A percentile compares a stretch with the other conserved stretches of the same genome.
Evolutionary conservation across 2,329 filamentous ascomycete species (phyloP).

Genomic region (Trichoderma sp.): DNA sequence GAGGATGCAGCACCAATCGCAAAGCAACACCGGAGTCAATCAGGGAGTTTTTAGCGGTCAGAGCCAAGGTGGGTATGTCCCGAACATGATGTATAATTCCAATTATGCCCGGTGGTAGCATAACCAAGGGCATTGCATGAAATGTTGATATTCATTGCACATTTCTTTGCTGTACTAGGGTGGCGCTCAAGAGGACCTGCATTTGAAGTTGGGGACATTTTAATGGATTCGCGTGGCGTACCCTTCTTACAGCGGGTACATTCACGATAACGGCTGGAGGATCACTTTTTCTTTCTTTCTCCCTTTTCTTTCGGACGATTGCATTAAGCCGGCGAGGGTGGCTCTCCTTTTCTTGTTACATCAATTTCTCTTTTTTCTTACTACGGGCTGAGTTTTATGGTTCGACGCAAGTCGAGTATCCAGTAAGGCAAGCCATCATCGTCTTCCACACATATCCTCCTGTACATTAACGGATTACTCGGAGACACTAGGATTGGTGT

Average conservation of each 20-base stretch:
- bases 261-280: conserved; percentile 29
- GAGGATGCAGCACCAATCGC: conserved; percentile 85
- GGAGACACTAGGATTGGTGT: conserved; percentile 32
- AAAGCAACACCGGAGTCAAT: conserved; percentile 77
- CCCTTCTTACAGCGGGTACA: conserved; percentile 34
- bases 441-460: conserved; percentile 57
- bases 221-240: conserved; percentile 29
- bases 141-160: conserved; percentile 12
- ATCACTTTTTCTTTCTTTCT: conserved; percentile 28
- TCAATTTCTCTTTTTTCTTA: conserved; percentile 17
- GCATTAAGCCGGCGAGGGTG: conserved; percentile 23
- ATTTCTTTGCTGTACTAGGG: conserved; percentile 22
- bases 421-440: conserved; percentile 67
- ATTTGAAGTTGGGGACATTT: conserved; percentile 26
- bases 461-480: conserved; percentile 61
- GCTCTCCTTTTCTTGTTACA: conserved; percentile 13
- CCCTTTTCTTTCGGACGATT: conserved; percentile 22
- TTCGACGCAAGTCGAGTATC: conserved; percentile 23
- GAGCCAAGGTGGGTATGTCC: conserved; percentile 93
- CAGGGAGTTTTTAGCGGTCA: conserved; percentile 87
- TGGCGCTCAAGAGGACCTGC: conserved; percentile 23
- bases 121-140: conserved; percentile 7
- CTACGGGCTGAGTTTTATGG: conserved; percentile 1
- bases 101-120: conserved; percentile 66
- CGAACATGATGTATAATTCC: conserved; percentile 77